Percentiles rank a stretch among this genome's conserved stretches.
Conservation (phyloP, 352 stramenopile species). For the Aphanomyces invadans region DNA sequence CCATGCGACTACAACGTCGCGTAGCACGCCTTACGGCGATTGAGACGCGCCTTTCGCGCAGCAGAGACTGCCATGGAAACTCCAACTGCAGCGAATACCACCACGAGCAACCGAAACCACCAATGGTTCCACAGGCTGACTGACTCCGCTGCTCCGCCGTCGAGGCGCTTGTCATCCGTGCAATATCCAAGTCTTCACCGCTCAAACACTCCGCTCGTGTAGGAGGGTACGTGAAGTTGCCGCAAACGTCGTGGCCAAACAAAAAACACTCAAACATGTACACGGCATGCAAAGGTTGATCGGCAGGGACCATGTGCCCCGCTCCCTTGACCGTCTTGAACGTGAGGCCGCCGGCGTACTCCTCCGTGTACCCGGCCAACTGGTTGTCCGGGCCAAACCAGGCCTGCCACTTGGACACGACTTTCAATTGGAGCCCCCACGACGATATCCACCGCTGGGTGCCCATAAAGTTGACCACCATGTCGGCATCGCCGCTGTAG, state of each 20-base stretch:
- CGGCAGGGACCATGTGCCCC: slow-evolving; percentile 80
- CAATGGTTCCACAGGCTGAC: too few relatives aligned
- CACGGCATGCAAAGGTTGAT: slow-evolving; percentile 21
- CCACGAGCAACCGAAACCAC: too few relatives aligned
- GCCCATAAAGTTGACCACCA: slow-evolving; percentile 75
- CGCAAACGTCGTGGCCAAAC: slow-evolving; percentile 32
- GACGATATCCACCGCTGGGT: slow-evolving; percentile 63
- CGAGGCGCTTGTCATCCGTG: too few relatives aligned
- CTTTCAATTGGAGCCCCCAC: slow-evolving; percentile 53
- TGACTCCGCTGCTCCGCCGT: too few relatives aligned
- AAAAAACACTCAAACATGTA: slow-evolving; percentile 26
- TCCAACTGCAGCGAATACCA: too few relatives aligned
- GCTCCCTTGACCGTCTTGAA: slow-evolving; percentile 90
- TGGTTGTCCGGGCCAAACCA: slow-evolving; percentile 74
- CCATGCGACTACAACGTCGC: too few relatives aligned
- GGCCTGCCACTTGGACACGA: slow-evolving; percentile 54
- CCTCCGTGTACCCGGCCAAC: slow-evolving; percentile 79
- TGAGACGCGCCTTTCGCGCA: too few relatives aligned
- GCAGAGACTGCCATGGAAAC: too few relatives aligned
- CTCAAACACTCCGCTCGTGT: slow-evolving; percentile 35
- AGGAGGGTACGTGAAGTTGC: slow-evolving; percentile 39
- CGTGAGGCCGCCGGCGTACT: slow-evolving; percentile 72
- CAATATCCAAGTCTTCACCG: slow-evolving; percentile 5
- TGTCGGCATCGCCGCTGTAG: slow-evolving; percentile 74
- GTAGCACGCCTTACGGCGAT: too few relatives aligned